These are phyloP conservation scores for Xerocomus nothofagi DNA, from an alignment of 1,284 basidiomycete genomes.

Conservation along the genomic window DNA sequence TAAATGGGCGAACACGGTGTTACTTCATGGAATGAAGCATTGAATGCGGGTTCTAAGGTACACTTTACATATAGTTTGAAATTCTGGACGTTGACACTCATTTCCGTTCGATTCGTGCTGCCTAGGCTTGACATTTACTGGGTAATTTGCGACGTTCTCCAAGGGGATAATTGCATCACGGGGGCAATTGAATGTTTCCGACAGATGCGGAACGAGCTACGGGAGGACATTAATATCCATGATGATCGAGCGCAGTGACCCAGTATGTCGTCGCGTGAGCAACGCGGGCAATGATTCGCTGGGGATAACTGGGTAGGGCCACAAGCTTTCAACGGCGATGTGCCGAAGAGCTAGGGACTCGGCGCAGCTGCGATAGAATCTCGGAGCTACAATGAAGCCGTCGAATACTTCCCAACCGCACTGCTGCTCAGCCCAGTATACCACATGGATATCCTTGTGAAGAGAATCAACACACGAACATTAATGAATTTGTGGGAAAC, in stretches of 20 bases:
- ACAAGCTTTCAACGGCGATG: background rate
- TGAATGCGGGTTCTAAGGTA: background rate
- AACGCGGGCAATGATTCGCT: too few species aligned
- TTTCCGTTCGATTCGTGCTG: slow-evolving; percentile 2
- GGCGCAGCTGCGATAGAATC: background rate
- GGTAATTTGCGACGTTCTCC: slow-evolving; percentile 7
- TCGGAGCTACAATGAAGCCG: background rate
- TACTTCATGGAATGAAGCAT: background rate
- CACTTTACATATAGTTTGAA: background rate
- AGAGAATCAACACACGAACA: background rate
- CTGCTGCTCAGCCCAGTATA: background rate
- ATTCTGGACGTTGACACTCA: background rate
- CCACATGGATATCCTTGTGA: background rate
- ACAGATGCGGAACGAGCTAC: slow-evolving; percentile 1
- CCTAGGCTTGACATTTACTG: background rate
- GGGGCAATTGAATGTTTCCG: slow-evolving; percentile 1
- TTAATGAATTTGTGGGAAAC: background rate
- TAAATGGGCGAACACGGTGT: slow-evolving; percentile 6
- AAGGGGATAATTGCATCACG: background rate
- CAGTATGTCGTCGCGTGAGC: background rate
- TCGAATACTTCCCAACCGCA: background rate
- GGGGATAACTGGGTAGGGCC: too few species aligned
- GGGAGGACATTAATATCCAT: background rate
- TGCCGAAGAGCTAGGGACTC: background rate
- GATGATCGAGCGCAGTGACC: background rate